Evolutionary conservation across 2,329 filamentous ascomycete genomes (phyloP).

Genomic region (Aspergillus pseudonomiae): DNA sequence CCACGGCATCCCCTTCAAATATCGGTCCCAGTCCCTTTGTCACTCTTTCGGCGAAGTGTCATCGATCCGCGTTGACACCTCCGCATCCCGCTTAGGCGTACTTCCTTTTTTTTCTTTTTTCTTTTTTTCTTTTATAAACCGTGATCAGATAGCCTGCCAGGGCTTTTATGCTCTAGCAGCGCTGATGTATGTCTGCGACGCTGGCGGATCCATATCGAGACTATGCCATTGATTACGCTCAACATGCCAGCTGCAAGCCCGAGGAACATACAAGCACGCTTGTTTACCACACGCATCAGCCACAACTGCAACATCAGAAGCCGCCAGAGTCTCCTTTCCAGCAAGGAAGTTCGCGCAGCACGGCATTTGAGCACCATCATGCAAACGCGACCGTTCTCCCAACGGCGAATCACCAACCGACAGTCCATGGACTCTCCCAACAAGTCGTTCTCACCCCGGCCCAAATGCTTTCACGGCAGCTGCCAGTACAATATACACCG

Average conservation of each 20-base stretch:
- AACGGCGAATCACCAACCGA: constrained; percentile 32
- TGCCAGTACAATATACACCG: constrained; percentile 39
- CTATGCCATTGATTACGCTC: constrained; percentile 75
- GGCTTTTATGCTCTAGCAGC: constrained; percentile 73
- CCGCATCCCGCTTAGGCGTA: neutral
- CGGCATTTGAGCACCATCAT: constrained; percentile 41
- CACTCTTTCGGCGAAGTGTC: neutral
- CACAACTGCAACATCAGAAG: constrained; percentile 41
- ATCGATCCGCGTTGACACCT: neutral
- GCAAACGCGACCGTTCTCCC: constrained; percentile 43
- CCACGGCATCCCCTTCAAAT: neutral
- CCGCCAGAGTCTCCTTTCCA: constrained; percentile 37
- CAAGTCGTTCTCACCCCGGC: constrained; percentile 35
- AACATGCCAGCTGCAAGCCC: constrained; percentile 67
- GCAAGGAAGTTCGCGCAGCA: constrained; percentile 34
- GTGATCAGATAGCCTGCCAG: constrained; percentile 58
- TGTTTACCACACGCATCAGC: constrained; percentile 59
- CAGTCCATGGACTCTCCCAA: constrained; percentile 37
- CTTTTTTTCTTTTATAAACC: neutral
- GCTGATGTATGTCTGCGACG: constrained; percentile 71
- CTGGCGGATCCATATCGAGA: constrained; percentile 76
- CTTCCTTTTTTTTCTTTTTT: neutral
- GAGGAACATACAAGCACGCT: constrained; percentile 67
- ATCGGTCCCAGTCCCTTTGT: neutral
- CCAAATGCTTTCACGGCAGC: constrained; percentile 39